Conservation (phyloP, 352 stramenopile species). For the Phytophthora megakarya region DNA sequence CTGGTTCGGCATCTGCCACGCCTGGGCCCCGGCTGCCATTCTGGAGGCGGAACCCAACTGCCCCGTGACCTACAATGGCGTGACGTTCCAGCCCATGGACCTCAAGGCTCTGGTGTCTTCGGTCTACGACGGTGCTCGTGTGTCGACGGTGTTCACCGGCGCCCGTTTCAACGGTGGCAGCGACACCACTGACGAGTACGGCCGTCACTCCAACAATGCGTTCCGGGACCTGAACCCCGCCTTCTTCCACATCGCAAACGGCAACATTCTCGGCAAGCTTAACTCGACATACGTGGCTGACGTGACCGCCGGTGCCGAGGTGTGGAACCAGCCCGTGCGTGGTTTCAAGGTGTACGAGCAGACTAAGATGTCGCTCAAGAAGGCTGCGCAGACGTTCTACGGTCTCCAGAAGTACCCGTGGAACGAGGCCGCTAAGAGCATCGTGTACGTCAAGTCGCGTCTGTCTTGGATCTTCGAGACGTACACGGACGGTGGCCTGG, state of each 20-base stretch:
- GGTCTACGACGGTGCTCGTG: constrained; percentile 40
- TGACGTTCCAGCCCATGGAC: constrained; percentile 47
- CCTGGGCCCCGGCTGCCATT: constrained; percentile 46
- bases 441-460: constrained; percentile 47
- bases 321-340: constrained; percentile 66
- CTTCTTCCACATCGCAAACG: constrained; percentile 49
- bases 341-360: constrained; percentile 54
- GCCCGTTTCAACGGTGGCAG: constrained; percentile 38
- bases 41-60: constrained; percentile 49
- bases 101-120: constrained; percentile 47
- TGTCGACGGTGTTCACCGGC: constrained; percentile 48
- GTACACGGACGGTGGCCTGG: constrained; percentile 39
- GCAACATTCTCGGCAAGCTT: constrained; percentile 48
- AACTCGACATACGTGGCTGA: constrained; percentile 51
- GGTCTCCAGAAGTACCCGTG: constrained; percentile 51
- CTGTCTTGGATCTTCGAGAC: constrained; percentile 54
- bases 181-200: constrained; percentile 41
- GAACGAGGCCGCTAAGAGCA: constrained; percentile 40
- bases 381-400: constrained; percentile 40
- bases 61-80: constrained; percentile 41
- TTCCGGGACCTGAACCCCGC: constrained; percentile 53
- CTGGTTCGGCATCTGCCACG: constrained; percentile 58
- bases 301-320: constrained; percentile 36
- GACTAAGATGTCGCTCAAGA: constrained; percentile 35
- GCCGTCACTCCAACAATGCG: constrained; percentile 41